Conservation (phyloP, 2,329 filamentous ascomycete genomes). For the Orbilia oligospora region DNA sequence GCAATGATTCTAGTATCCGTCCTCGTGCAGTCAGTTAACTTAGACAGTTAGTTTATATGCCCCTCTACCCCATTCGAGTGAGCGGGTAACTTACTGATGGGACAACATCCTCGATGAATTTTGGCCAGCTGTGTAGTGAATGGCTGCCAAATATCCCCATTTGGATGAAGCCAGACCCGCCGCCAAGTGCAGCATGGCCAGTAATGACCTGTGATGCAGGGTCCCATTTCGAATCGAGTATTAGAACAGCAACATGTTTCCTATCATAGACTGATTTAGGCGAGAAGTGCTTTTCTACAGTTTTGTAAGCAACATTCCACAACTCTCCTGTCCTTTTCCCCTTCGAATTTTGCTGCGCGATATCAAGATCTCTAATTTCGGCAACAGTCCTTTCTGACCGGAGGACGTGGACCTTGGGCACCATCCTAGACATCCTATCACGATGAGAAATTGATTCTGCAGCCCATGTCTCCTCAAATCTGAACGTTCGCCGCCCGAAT, state of each 20-base stretch:
- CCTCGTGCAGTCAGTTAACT: slow-evolving; percentile 90
- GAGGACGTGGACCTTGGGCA: slow-evolving; percentile 90
- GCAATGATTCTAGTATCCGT: slow-evolving; percentile 85
- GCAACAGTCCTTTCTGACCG: slow-evolving; percentile 85
- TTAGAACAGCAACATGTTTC: slow-evolving; percentile 87
- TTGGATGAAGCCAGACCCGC: slow-evolving; percentile 76
- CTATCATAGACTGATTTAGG: slow-evolving; percentile 75
- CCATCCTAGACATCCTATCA: slow-evolving; percentile 84
- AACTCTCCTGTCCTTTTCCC: slow-evolving; percentile 80
- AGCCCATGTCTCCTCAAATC: slow-evolving; percentile 96
- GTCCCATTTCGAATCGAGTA: slow-evolving; percentile 93
- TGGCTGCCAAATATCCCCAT: slow-evolving; percentile 94
- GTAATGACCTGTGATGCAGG: slow-evolving; percentile 77
- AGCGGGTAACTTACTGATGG: slow-evolving; percentile 67
- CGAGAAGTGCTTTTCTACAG: slow-evolving; percentile 72
- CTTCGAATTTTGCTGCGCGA: slow-evolving; percentile 81
- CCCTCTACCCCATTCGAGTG: neutral
- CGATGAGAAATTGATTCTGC: slow-evolving; percentile 82
- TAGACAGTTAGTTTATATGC: neutral
- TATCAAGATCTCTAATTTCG: slow-evolving; percentile 83
- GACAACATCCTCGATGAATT: slow-evolving; percentile 88
- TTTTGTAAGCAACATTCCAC: slow-evolving; percentile 82
- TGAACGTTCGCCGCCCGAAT: slow-evolving; percentile 86
- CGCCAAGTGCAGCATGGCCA: slow-evolving; percentile 88
- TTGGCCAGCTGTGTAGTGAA: slow-evolving; percentile 89